Evolutionary conservation across 2,329 filamentous ascomycete genomes (phyloP).

Genomic region (Ascochyta lentis): DNA sequence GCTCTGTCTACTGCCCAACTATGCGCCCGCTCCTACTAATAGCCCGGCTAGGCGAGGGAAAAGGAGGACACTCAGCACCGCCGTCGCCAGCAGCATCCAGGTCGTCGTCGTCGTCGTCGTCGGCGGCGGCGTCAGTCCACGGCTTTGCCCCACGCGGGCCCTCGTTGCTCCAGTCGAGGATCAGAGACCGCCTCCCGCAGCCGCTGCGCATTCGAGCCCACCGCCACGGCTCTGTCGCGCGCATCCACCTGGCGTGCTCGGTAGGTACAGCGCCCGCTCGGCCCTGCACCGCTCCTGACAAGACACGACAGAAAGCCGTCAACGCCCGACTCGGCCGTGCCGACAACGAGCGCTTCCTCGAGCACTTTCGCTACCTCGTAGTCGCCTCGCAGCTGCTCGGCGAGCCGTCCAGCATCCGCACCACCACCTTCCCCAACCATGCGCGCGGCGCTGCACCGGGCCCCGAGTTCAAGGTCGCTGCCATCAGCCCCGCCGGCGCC

Average conservation of each 20-base stretch:
- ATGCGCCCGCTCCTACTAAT: slow-evolving; percentile 29
- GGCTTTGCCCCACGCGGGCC: slow-evolving; percentile 60
- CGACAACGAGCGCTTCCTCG: slow-evolving; percentile 85
- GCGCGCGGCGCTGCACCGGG: slow-evolving; percentile 30
- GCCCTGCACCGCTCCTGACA: slow-evolving; percentile 18
- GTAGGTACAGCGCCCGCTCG: slow-evolving; percentile 28
- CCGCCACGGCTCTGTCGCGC: slow-evolving; percentile 48
- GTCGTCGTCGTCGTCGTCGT: too few species aligned
- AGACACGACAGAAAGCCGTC: slow-evolving; percentile 65
- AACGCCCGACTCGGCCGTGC: slow-evolving; percentile 75
- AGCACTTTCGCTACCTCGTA: slow-evolving; percentile 91
- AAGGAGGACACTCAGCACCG: slow-evolving; percentile 32
- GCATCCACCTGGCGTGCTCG: slow-evolving; percentile 49
- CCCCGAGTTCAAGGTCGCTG: slow-evolving; percentile 48
- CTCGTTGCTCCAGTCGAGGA: slow-evolving; percentile 57
- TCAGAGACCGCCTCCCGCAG: slow-evolving; percentile 57
- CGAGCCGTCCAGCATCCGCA: slow-evolving; percentile 57
- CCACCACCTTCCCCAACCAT: slow-evolving; percentile 38
- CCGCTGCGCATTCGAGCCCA: slow-evolving; percentile 50
- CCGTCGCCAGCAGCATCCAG: slow-evolving; percentile 29
- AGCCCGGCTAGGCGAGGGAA: slow-evolving; percentile 41
- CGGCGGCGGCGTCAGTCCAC: slow-evolving; percentile 10
- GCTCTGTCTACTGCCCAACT: not conserved
- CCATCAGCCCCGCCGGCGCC: slow-evolving; percentile 69
- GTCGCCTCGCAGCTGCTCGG: slow-evolving; percentile 89